Evolutionary conservation across 2,329 filamentous ascomycete species (phyloP), one percentile per base, ranked within the genome.

Genomic region (Stemphylium lycopersici): DNA sequence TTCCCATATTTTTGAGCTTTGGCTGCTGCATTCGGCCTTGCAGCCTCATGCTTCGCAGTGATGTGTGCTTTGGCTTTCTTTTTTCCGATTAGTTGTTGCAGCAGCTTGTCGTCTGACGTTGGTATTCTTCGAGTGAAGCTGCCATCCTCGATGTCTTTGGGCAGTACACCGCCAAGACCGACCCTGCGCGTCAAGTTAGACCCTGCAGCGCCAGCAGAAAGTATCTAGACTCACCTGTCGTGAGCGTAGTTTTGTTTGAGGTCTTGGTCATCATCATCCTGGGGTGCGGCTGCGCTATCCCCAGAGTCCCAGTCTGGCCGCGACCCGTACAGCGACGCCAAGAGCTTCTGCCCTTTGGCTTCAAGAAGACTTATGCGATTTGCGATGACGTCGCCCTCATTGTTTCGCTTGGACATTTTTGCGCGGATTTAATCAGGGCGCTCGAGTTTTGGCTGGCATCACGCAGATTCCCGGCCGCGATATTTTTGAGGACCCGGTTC

Each of bases 271-370:
- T 80, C 76, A 15, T 79, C 77, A 51, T 79, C 73, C 32, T 78
- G 71, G 16, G 78, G 70, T 59, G 78, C 79, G 48, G 68, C 62
- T 55, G 36, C 42, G 38, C 73, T 67, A 47, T 69, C 61, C 43
- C 69, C 60, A 42, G 52, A 37, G 38, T 78, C 76, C 18, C 76
- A 70, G n/a, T 70, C 52, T 34, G 54, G 69, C 52, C 74, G 76
- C n/a, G 80, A 70, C 11, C 82, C 81, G 26, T 87, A 78, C 81
- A 82, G 83, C 59, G 84, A 85, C 45, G 81, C 77, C 55, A 87
- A 75, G 15, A 84, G 73, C 31, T 79, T 79, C 59, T 84, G 82
- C 45, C 78, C 80, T 48, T 81, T 80, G 6, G 84, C 82, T 8
- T 84, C 72, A 3, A 78, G 78, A 41, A 86, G 77, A 57, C 79